These are phyloP conservation scores for Hippophae rhamnoides DNA, from an alignment of 306 rosid species.

Conservation along the genomic window DNA sequence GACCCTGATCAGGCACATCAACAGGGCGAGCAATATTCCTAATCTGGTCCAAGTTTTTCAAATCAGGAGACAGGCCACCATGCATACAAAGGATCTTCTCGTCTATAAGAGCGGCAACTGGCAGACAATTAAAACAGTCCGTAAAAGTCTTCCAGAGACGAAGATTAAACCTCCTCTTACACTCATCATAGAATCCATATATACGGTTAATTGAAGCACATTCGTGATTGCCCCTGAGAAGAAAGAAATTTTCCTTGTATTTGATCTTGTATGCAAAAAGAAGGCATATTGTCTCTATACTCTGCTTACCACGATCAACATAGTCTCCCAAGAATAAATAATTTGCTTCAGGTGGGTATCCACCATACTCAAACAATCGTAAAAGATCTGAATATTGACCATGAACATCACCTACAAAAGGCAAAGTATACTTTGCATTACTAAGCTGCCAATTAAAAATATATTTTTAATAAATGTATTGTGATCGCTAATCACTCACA, in stretches of 20 bases:
- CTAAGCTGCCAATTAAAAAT: neutral
- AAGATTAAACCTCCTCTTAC: conserved; percentile 76
- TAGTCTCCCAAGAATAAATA: conserved; percentile 79
- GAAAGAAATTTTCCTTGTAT: conserved; percentile 81
- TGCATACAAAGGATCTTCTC: conserved; percentile 89
- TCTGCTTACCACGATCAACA: conserved; percentile 86
- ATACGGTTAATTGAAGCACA: conserved; percentile 83
- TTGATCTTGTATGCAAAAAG: conserved; percentile 79
- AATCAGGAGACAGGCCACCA: conserved; percentile 74
- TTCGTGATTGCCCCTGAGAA: conserved; percentile 80
- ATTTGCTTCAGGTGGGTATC: conserved; percentile 76
- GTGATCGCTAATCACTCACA: neutral
- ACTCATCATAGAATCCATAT: conserved; percentile 81
- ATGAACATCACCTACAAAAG: conserved; percentile 64
- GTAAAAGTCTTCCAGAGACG: conserved; percentile 76
- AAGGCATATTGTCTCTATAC: conserved; percentile 75
- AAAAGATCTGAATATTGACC: conserved; percentile 78
- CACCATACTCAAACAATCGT: conserved; percentile 72
- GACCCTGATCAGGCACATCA: conserved; percentile 80
- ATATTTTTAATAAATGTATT: neutral
- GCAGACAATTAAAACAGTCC: conserved; percentile 71
- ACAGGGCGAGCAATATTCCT: conserved; percentile 73
- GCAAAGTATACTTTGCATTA: conserved; percentile 3
- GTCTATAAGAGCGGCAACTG: conserved; percentile 75
- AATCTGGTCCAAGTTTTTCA: conserved; percentile 62